Conservation (phyloP, 345 rosid species). For the Syzygium aqueum region DNA sequence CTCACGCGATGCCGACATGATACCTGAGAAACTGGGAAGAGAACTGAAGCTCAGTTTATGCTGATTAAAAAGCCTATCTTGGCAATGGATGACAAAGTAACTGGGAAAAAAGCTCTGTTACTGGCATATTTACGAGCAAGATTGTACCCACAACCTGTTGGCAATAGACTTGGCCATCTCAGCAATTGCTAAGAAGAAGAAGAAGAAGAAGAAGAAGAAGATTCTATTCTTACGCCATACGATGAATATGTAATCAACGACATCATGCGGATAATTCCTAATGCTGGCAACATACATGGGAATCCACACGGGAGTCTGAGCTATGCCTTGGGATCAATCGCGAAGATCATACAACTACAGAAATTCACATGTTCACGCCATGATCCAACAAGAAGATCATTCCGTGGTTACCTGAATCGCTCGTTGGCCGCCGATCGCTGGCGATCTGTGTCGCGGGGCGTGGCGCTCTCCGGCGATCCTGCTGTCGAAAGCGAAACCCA, state of each 20-base stretch:
- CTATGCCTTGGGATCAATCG: neutral
- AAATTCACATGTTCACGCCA: neutral
- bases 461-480: neutral
- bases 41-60: neutral
- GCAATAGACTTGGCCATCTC: too few relatives aligned
- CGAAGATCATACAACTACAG: neutral
- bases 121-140: neutral
- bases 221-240: too few relatives aligned
- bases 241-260: neutral
- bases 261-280: neutral
- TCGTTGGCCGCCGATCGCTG: neutral
- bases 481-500: neutral
- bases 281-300: neutral
- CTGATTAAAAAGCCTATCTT: neutral
- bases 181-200: neutral
- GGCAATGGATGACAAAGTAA: neutral
- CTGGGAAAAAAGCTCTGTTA: neutral
- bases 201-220: too few relatives aligned
- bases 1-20: conserved; percentile 51
- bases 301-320: neutral
- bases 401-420: neutral
- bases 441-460: neutral
- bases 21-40: neutral
- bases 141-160: neutral
- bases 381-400: neutral